Evolutionary conservation across 179 eudicot species (phyloP).

Genomic region (Silene vulgaris): DNA sequence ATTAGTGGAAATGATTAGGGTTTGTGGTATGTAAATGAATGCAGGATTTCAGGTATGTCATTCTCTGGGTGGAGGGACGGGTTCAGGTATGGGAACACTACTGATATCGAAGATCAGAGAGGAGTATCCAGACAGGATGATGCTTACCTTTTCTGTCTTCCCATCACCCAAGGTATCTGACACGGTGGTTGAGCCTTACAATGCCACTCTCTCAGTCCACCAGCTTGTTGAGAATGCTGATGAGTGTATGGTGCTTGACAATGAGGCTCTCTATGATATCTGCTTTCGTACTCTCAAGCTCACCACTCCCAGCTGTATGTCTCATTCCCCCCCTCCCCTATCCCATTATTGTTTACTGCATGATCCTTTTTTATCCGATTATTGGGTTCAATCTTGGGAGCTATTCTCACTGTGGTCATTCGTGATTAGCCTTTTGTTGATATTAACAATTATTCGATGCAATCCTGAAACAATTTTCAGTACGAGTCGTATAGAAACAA

Average conservation of each 20-base stretch:
- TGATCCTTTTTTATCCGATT: too few species aligned
- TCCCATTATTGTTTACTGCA: too few species aligned
- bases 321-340: neutral
- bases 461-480: neutral
- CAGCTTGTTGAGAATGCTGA: conserved; percentile 51
- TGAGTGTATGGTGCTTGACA: conserved; percentile 53
- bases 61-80: conserved; percentile 48
- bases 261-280: conserved; percentile 46
- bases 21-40: neutral
- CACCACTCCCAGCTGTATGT: conserved; percentile 48
- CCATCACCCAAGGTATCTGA: conserved; percentile 50
- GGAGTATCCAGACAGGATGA: conserved; percentile 52
- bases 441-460: too few species aligned
- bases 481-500: too few species aligned
- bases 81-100: conserved; percentile 51
- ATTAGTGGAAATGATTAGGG: too few species aligned
- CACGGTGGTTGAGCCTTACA: conserved; percentile 49
- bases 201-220: conserved; percentile 47
- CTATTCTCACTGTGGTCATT: too few species aligned
- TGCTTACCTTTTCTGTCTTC: conserved; percentile 49
- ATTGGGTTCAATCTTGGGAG: too few species aligned
- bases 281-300: conserved; percentile 53
- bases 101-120: conserved; percentile 47
- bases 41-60: conserved; percentile 53
- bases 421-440: too few species aligned